phyloP scores from a whole-genome alignment of 73 alveolate species.

The Blepharisma japonicum region DNA sequence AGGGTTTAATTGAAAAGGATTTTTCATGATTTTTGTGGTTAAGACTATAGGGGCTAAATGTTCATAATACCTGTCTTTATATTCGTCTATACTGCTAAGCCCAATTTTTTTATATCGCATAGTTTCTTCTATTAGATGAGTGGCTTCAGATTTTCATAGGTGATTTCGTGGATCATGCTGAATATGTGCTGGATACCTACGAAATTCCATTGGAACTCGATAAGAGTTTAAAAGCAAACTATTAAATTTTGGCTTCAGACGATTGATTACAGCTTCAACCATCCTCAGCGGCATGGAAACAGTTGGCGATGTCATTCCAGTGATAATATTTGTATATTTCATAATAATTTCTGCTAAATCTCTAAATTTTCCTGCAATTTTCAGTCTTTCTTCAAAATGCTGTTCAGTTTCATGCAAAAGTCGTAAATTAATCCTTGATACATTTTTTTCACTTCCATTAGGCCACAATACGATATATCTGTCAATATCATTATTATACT shows the following conservation, averaged over 20 bases:
- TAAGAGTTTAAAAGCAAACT: background rate
- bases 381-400: constrained; percentile 41
- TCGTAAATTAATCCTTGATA: constrained; percentile 46
- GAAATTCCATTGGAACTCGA: background rate
- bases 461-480: constrained; percentile 49
- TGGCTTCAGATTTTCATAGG: constrained; percentile 7
- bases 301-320: constrained; percentile 37
- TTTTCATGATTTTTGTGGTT: background rate
- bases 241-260: background rate
- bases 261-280: background rate
- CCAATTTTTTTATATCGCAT: background rate
- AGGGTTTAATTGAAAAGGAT: background rate
- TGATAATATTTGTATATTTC: constrained; percentile 52
- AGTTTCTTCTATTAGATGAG: background rate
- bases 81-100: background rate
- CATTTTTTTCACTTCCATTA: constrained; percentile 44
- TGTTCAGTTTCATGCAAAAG: constrained; percentile 41
- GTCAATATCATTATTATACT: constrained; percentile 37
- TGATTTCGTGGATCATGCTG: background rate
- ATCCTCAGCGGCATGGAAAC: constrained; percentile 11
- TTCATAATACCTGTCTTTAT: background rate
- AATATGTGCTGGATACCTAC: background rate
- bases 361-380: constrained; percentile 42
- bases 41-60: background rate
- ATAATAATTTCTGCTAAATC: constrained; percentile 55